phyloP scores from a whole-genome alignment of 2,329 filamentous ascomycete genomes.

The Epichloe uncinata region DNA sequence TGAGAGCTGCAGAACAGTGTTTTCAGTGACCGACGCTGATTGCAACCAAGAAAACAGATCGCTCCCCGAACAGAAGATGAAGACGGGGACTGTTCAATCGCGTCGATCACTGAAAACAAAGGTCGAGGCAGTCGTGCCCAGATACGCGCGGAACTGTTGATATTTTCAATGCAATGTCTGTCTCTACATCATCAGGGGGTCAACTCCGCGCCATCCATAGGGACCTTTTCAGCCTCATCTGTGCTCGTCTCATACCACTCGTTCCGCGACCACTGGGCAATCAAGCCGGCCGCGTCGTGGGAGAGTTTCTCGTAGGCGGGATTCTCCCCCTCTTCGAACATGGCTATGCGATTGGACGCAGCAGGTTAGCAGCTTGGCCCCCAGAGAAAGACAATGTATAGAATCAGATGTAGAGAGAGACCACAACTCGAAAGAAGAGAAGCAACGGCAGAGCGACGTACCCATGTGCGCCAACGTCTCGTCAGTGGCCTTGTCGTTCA shows the following conservation, averaged over 20 bases:
- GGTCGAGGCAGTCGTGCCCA: too few species aligned
- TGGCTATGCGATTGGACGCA: constrained; percentile 27
- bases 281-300: constrained; percentile 50
- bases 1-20: too few species aligned
- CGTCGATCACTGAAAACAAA: too few species aligned
- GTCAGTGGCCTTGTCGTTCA: constrained; percentile 68
- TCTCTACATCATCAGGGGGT: background rate
- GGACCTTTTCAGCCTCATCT: constrained; percentile 5
- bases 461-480: constrained; percentile 72
- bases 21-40: too few species aligned
- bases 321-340: constrained; percentile 64
- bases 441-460: constrained; percentile 19
- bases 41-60: too few species aligned
- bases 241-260: constrained; percentile 44
- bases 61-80: too few species aligned
- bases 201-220: background rate
- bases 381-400: background rate
- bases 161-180: too few species aligned
- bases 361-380: constrained; percentile 5
- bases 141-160: too few species aligned
- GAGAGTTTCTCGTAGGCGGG: constrained; percentile 57
- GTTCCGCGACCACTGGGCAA: constrained; percentile 50
- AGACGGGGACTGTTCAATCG: too few species aligned
- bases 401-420: background rate
- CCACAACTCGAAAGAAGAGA: constrained; percentile 7